Percentiles rank a stretch among this genome's conserved stretches.
phyloP scores from a whole-genome alignment of 257 asterid genomes.

The Solanum clarkiae region DNA sequence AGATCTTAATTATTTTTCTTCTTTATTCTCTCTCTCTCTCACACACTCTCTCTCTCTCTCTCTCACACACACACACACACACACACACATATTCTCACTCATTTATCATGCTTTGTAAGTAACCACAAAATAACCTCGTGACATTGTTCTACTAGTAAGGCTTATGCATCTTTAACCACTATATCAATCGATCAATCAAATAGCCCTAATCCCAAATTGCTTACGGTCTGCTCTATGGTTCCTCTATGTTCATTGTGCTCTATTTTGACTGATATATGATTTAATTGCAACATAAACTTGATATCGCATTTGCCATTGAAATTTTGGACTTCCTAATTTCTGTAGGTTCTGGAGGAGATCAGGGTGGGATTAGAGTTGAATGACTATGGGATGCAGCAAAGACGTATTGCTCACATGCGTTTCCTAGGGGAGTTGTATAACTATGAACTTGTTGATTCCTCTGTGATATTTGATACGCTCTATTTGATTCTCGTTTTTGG shows the following conservation, averaged over 20 bases:
- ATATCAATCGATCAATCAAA: not conserved
- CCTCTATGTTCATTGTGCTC: conserved; percentile 3
- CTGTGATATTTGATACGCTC: conserved; percentile 89
- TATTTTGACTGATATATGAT: conserved; percentile 1
- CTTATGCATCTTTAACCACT: not conserved
- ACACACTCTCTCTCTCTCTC: not conserved
- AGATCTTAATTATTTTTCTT: not conserved
- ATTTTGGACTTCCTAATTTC: not conserved
- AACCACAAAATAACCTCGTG: not conserved
- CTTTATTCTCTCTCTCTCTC: not conserved
- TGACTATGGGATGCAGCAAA: conserved; percentile 92
- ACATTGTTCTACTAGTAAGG: not conserved
- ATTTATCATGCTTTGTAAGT: not conserved
- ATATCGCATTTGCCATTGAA: not conserved
- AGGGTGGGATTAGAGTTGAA: conserved; percentile 82
- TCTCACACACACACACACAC: not conserved
- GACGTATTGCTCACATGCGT: conserved; percentile 84
- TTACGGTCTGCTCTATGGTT: not conserved
- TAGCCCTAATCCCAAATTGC: not conserved
- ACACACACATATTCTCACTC: too few relatives aligned
- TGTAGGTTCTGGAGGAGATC: conserved; percentile 92
- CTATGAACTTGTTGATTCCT: conserved; percentile 92
- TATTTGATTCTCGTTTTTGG: conserved; percentile 71
- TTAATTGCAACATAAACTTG: not conserved
- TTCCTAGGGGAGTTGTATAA: conserved; percentile 93